phyloP scores from a whole-genome alignment of 352 stramenopile species.

The Aphanomyces cochlioides region DNA sequence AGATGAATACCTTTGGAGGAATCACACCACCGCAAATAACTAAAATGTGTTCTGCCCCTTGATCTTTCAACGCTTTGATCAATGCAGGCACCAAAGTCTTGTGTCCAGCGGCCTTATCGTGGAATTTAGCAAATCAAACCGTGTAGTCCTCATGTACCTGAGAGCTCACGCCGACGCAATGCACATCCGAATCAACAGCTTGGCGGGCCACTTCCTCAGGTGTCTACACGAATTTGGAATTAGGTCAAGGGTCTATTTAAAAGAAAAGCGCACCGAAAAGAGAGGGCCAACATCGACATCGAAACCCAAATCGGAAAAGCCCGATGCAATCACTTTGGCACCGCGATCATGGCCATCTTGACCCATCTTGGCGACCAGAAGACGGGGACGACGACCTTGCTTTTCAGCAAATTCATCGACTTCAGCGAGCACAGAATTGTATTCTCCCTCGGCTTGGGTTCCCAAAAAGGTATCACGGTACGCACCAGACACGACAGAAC shows the following conservation, averaged over 20 bases:
- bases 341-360: conserved; percentile 97
- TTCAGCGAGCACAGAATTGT: conserved; percentile 79
- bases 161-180: conserved; percentile 88
- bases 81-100: conserved; percentile 93
- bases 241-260: not conserved
- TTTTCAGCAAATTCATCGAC: conserved; percentile 91
- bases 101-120: conserved; percentile 83
- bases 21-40: conserved; percentile 96
- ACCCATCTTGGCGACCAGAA: conserved; percentile 95
- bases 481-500: conserved; percentile 53
- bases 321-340: conserved; percentile 95
- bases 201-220: conserved; percentile 55
- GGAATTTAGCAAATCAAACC: not conserved
- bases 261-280: conserved; percentile 73
- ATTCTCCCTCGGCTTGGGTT: conserved; percentile 77
- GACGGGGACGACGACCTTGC: conserved; percentile 90
- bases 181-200: conserved; percentile 95
- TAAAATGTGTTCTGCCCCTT: conserved; percentile 89
- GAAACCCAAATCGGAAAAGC: conserved; percentile 96
- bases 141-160: conserved; percentile 38
- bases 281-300: conserved; percentile 96
- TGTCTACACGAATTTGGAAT: conserved; percentile 34
- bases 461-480: conserved; percentile 55
- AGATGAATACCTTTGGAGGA: conserved; percentile 54
- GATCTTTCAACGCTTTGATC: conserved; percentile 88